phyloP scores from a whole-genome alignment of 2,329 filamentous ascomycete genomes.

The Colletotrichum chrysophilum region DNA sequence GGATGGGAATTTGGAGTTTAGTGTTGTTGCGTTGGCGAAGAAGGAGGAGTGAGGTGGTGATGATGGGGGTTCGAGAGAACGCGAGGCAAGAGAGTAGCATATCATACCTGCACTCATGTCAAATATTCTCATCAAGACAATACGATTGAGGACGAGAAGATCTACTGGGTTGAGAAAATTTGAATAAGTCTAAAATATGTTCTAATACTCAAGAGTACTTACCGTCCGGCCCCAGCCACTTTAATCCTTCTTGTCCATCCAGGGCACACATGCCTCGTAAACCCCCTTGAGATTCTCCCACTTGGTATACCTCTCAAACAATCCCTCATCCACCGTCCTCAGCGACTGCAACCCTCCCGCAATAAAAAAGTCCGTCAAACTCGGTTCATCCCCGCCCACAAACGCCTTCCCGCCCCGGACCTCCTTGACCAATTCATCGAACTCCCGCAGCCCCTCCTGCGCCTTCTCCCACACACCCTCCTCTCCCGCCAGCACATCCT shows the following conservation, averaged over 20 bases:
- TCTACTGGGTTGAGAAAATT: rapidly evolving
- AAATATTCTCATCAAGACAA: background rate
- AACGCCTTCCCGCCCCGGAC: background rate
- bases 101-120: too few relatives aligned
- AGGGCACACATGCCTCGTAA: background rate
- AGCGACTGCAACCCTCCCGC: background rate
- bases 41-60: background rate
- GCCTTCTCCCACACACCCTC: background rate
- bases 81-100: too few relatives aligned
- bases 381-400: background rate
- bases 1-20: slow-evolving; percentile 42
- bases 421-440: background rate
- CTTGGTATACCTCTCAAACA: background rate
- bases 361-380: background rate
- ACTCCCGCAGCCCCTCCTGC: background rate
- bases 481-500: background rate
- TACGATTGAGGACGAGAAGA: background rate
- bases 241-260: background rate
- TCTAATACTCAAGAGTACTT: too few relatives aligned
- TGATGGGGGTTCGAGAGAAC: background rate
- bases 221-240: too few relatives aligned
- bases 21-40: slow-evolving; percentile 40
- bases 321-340: background rate
- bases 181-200: too few relatives aligned
- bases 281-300: background rate